Evolutionary conservation across 2,329 filamentous ascomycete species (phyloP), one percentile per base, ranked within the genome.

Genomic region (Achaetomium macrosporum): DNA sequence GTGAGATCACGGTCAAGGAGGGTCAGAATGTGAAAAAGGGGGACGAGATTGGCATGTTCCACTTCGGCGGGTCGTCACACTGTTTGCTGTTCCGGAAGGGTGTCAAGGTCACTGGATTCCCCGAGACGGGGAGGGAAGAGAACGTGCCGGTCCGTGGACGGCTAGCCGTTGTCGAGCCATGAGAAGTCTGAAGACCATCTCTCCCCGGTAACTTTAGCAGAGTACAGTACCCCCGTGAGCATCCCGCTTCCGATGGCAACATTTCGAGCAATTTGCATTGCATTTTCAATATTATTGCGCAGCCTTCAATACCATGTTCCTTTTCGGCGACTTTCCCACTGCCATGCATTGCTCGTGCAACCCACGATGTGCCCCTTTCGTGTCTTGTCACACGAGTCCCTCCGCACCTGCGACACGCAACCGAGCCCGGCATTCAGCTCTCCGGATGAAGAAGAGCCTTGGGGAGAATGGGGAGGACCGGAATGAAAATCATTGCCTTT

Each of bases 31-130:
- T 90, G 15, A 73, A 73, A 48, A 90, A 89, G 73, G 87, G 87
- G 1, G 79, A 89, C 5, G 71, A 89, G 70, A 73, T 83, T 37
- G 87, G 87, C 40, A 89, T 88, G 85, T 90, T 90, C 68, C 87
- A 90, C 64, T 90, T 85, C 64, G 87, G 87, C n/a, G 87, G 87
- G 0, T 84, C 79, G 7, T 82, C 81, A 1, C 82, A 88, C 64
- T 87, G 83, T 60, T 63, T 90, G 59, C 63, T 90, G 2, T 89
- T 90, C 69, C 69, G 79, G 25, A 74, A 77, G 57, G 76, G 72
- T 0, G 78, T 84, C 31, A 70, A 73, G 50, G 55, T 82, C 0
- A 65, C 70, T n/a, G 66, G 64, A 2, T 69, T 69, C 31, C 68
- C 68, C 1, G 48, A 65, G 43, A 51, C 64, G 2, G 61, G 63